These are phyloP conservation scores for Linum usitatissimum DNA, from an alignment of 345 rosid genomes.

Conservation along the genomic window DNA sequence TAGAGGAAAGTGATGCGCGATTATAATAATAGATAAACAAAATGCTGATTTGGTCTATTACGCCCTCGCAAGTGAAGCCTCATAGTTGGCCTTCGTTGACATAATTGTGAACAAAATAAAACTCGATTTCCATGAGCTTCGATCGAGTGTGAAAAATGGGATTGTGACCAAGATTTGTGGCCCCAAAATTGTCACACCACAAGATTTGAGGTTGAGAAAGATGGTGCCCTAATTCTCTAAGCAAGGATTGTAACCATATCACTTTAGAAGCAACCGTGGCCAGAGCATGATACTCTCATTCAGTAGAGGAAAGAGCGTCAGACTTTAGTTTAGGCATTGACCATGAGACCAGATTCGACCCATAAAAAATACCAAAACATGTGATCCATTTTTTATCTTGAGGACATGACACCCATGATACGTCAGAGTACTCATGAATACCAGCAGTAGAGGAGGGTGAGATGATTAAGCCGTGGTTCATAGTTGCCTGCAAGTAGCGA, in stretches of 20 bases:
- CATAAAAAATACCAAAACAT: neutral
- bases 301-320: neutral
- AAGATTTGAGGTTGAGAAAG: neutral
- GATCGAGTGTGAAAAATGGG: too few relatives aligned
- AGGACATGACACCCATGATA: slow-evolving; percentile 1
- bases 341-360: neutral
- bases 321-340: neutral
- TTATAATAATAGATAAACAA: too few relatives aligned
- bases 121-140: neutral
- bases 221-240: neutral
- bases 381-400: neutral
- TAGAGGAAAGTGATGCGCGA: too few relatives aligned
- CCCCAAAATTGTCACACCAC: too few relatives aligned
- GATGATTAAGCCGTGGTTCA: slow-evolving; percentile 6
- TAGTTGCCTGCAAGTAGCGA: slow-evolving; percentile 8
- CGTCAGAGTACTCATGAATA: slow-evolving; percentile 11
- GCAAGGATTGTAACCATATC: too few relatives aligned
- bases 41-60: too few relatives aligned
- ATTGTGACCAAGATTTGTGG: too few relatives aligned
- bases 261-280: too few relatives aligned
- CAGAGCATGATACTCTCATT: neutral
- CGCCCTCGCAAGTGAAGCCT: too few relatives aligned
- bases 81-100: too few relatives aligned
- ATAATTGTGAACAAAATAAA: neutral
- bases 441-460: neutral